Evolutionary conservation across 306 rosid species (phyloP).

Genomic region (Dalbergia cultrata): DNA sequence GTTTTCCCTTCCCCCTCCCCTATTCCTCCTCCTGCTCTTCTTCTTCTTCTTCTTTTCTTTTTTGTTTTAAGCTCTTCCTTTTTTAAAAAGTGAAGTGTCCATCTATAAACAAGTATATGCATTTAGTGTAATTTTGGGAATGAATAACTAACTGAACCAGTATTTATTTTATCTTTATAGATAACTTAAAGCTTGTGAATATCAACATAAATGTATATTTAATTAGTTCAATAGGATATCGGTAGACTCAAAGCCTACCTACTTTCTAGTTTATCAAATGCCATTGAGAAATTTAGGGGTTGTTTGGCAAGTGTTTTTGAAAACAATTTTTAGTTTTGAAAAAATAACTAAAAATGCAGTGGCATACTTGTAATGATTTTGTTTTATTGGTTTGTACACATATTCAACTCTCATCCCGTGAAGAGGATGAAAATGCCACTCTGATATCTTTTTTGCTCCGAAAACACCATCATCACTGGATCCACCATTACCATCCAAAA

Average conservation of each 20-base stretch:
- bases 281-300: background rate
- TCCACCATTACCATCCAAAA: no score
- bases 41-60: background rate
- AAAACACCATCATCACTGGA: no score
- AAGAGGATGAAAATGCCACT: no score
- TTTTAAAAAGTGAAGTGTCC: background rate
- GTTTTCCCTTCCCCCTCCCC: background rate
- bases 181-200: background rate
- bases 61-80: background rate
- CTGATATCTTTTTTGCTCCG: no score
- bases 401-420: no score
- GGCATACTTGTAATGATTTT: no score
- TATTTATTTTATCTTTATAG: background rate
- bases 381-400: no score
- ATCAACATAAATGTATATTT: background rate
- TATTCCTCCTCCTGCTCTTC: background rate
- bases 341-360: no score
- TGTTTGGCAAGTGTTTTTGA: no score
- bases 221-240: background rate
- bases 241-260: background rate
- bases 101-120: background rate
- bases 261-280: background rate
- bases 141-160: background rate
- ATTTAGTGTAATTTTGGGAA: constrained; percentile 38
- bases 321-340: no score